Evolutionary conservation across 768 basidiomycete species (phyloP).

Genomic region (Hirschioporus abietinus): DNA sequence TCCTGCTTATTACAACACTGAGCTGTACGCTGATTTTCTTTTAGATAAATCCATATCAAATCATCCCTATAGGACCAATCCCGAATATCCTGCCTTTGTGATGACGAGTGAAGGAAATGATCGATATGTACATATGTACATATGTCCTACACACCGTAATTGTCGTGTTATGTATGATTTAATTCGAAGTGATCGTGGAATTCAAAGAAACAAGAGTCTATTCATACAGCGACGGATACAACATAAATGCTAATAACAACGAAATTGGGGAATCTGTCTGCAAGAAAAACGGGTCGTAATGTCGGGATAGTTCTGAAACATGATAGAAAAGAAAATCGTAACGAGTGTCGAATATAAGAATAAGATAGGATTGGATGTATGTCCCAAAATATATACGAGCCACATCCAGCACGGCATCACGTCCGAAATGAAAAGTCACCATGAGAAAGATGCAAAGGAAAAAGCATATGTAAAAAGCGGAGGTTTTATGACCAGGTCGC

Average conservation of each 20-base stretch:
- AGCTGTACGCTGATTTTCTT: constrained; percentile 1
- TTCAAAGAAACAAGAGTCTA: background rate
- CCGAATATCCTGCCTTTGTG: constrained; percentile 63
- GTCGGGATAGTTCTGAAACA: too few relatives aligned
- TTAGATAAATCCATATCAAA: constrained; percentile 72
- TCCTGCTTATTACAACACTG: background rate
- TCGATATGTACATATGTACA: too few relatives aligned
- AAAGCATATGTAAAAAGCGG: background rate
- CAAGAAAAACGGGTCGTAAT: background rate
- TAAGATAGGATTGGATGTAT: background rate
- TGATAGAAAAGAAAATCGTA: background rate
- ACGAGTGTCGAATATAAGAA: background rate
- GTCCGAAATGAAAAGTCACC: background rate
- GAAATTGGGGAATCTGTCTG: background rate
- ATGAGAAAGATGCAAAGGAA: background rate
- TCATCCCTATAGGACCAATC: constrained; percentile 73
- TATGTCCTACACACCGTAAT: background rate
- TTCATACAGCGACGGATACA: background rate
- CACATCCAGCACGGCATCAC: background rate
- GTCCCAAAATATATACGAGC: background rate
- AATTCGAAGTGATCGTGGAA: background rate
- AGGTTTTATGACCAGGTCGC: constrained; percentile 43
- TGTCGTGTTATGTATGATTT: background rate
- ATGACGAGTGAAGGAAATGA: constrained; percentile 2
- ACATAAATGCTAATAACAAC: background rate